Conservation (phyloP, 345 rosid species). For the Aquilaria malaccensis region DNA sequence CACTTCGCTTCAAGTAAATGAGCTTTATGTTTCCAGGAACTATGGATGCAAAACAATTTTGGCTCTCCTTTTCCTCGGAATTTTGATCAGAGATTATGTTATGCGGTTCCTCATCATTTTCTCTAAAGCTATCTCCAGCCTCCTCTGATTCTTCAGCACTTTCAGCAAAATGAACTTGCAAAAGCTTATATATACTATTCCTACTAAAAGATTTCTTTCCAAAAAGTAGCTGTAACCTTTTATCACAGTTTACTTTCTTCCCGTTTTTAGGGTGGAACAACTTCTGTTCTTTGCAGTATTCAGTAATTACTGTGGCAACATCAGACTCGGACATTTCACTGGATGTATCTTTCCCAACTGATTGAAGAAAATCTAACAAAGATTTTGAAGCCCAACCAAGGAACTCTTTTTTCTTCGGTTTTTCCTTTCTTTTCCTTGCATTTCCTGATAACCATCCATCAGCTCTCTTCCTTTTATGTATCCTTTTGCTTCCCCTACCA, state of each 20-base stretch:
- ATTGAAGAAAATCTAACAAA: slow-evolving; percentile 33
- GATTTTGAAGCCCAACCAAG: slow-evolving; percentile 47
- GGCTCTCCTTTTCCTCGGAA: slow-evolving; percentile 17
- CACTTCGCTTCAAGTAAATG: slow-evolving; percentile 42
- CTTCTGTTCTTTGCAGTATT: slow-evolving; percentile 28
- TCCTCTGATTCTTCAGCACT: slow-evolving; percentile 24
- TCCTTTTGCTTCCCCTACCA: background rate
- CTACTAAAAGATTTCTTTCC: slow-evolving; percentile 31
- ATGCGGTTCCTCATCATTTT: slow-evolving; percentile 10
- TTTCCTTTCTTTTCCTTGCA: slow-evolving; percentile 1
- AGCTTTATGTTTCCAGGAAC: slow-evolving; percentile 35
- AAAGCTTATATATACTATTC: slow-evolving; percentile 23
- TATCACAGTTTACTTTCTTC: slow-evolving; percentile 42
- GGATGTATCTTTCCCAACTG: slow-evolving; percentile 32
- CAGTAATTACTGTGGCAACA: slow-evolving; percentile 20
- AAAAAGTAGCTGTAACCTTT: slow-evolving; percentile 29
- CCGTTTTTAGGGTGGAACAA: slow-evolving; percentile 31
- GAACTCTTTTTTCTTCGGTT: slow-evolving; percentile 24
- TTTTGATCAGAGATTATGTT: slow-evolving; percentile 7
- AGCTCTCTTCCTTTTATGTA: slow-evolving; percentile 12
- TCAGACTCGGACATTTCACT: slow-evolving; percentile 27
- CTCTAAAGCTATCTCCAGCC: slow-evolving; percentile 7
- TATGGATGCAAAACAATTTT: slow-evolving; percentile 36
- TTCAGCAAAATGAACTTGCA: slow-evolving; percentile 34
- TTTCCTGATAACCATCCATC: background rate